Evolutionary conservation across 306 rosid species (phyloP).

Genomic region (barrel medic (Medicago truncatula)): DNA sequence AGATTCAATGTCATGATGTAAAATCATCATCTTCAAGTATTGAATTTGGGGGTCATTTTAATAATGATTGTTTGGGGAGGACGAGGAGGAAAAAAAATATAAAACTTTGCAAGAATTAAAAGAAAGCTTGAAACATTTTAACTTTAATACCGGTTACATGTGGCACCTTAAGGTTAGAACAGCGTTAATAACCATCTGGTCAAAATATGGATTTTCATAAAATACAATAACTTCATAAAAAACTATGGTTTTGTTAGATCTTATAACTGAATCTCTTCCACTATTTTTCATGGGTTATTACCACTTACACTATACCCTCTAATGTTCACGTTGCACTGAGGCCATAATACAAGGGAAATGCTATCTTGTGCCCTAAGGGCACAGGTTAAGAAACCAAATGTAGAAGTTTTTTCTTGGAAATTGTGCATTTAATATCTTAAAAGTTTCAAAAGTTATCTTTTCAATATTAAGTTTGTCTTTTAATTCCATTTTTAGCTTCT

Average conservation of each 20-base stretch:
- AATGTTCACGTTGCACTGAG: constrained; percentile 19
- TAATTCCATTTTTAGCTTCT: too few relatives aligned
- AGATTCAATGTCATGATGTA: background rate
- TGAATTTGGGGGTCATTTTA: constrained; percentile 7
- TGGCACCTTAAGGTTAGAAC: constrained; percentile 23
- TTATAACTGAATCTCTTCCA: background rate
- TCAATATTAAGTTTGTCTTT: too few relatives aligned
- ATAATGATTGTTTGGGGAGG: background rate
- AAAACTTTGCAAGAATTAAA: background rate
- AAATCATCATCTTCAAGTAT: constrained; percentile 24
- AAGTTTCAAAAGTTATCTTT: too few relatives aligned
- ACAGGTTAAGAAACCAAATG: too few relatives aligned
- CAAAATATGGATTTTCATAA: background rate
- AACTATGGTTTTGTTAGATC: constrained; percentile 1
- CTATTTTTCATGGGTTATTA: background rate
- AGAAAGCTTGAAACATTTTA: background rate
- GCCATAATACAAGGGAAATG: background rate
- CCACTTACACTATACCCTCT: constrained; percentile 11
- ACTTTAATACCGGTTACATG: constrained; percentile 24
- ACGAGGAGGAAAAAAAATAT: background rate
- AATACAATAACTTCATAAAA: constrained; percentile 14
- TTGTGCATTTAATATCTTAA: too few relatives aligned
- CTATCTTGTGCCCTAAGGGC: too few relatives aligned
- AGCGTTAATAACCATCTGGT: background rate
- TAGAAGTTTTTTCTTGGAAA: too few relatives aligned